A percentile compares a stretch with the other conserved stretches of the same genome.
Conservation (phyloP, 805 yeast genomes). For the Jamesozyma jinghongensis region DNA sequence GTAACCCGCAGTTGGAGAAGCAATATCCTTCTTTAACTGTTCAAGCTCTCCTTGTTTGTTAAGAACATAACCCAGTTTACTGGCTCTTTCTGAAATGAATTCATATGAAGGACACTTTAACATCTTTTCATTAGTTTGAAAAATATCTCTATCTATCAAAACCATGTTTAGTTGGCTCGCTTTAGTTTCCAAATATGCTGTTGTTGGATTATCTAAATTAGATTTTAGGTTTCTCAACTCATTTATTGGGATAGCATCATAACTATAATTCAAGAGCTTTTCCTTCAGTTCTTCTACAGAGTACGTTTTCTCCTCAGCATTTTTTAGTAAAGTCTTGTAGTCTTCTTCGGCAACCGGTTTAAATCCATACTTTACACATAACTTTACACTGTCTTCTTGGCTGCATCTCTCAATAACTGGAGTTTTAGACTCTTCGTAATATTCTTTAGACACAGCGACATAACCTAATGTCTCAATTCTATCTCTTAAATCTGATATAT, state of each 20-base stretch:
- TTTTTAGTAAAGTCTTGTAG: constrained; percentile 8
- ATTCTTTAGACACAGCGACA: constrained; percentile 8
- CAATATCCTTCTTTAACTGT: too few species aligned
- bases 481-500: constrained; percentile 6
- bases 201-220: background rate
- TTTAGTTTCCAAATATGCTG: constrained; percentile 3
- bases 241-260: constrained; percentile 9
- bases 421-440: constrained; percentile 4
- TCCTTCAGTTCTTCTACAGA: constrained; percentile 14
- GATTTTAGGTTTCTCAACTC: constrained; percentile 1
- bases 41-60: background rate
- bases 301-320: constrained; percentile 7
- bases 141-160: constrained; percentile 6
- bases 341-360: constrained; percentile 10
- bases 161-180: background rate
- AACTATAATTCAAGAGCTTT: constrained; percentile 10
- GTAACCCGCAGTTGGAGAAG: background rate
- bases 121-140: background rate
- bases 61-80: background rate
- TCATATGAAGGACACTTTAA: background rate
- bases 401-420: constrained; percentile 7
- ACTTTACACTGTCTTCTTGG: constrained; percentile 8
- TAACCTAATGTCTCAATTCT: constrained; percentile 10
- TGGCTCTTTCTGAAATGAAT: background rate
- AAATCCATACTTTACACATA: constrained; percentile 14